Evolutionary conservation across 1,284 basidiomycete species (phyloP).

Genomic region (Cutaneotrichosporon spelunceum): DNA sequence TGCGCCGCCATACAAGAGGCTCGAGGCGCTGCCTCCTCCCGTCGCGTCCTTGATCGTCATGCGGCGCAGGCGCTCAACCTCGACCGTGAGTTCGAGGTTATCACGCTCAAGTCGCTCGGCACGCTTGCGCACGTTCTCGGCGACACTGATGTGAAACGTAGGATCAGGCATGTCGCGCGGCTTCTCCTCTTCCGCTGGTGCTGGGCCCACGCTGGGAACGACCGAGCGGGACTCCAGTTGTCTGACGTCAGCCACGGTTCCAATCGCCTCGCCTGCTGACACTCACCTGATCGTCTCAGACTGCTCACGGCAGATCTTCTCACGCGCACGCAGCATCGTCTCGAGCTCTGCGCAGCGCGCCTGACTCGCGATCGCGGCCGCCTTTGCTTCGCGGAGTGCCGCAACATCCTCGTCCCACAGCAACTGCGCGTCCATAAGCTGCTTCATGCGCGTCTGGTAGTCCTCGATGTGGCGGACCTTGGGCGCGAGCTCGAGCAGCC

Average conservation of each 20-base stretch:
- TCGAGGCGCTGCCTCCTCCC: not conserved
- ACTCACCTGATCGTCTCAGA: conserved; percentile 23
- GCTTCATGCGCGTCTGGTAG: conserved; percentile 44
- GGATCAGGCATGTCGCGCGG: conserved; percentile 7
- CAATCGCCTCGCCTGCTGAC: not conserved
- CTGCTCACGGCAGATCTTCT: conserved; percentile 27
- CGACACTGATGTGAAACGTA: conserved; percentile 26
- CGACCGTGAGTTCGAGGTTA: conserved; percentile 32
- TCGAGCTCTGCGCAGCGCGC: conserved; percentile 31
- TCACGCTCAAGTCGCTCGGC: conserved; percentile 36
- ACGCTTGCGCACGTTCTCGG: conserved; percentile 28
- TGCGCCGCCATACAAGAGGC: conserved; percentile 1
- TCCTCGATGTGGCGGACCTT: conserved; percentile 44
- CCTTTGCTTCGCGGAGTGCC: conserved; percentile 30
- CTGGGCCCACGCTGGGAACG: not conserved
- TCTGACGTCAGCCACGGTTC: not conserved
- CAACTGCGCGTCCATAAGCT: conserved; percentile 38
- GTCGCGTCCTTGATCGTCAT: conserved; percentile 10
- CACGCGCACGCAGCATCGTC: conserved; percentile 28
- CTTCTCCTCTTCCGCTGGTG: not conserved
- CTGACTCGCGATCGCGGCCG: conserved; percentile 20
- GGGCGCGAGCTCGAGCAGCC: conserved; percentile 38
- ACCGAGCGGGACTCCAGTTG: conserved; percentile 15
- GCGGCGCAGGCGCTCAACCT: conserved; percentile 23
- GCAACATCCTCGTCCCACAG: conserved; percentile 42